Conservation (phyloP, 805 yeast species). For the Teunomyces barrocoloradensis region DNA sequence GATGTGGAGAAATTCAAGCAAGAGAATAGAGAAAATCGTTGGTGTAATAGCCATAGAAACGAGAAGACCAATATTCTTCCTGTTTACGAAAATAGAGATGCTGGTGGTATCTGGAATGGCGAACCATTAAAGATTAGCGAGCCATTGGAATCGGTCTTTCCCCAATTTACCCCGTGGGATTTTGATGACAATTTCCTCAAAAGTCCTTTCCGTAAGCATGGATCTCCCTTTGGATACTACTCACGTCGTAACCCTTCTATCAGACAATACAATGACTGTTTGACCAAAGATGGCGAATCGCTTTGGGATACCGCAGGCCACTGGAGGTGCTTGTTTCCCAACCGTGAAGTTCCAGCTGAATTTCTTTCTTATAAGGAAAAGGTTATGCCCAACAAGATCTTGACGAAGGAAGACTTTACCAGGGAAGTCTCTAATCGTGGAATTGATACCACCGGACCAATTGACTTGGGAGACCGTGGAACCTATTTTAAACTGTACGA, state of each 20-base stretch:
- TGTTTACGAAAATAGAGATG: not conserved
- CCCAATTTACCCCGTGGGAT: constrained; percentile 2
- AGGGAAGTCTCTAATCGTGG: constrained; percentile 17
- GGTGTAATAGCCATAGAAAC: not conserved
- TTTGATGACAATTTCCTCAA: constrained; percentile 2
- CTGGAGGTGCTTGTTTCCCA: constrained; percentile 90
- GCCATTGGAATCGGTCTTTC: not conserved
- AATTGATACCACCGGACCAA: constrained; percentile 11
- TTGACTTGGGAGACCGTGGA: constrained; percentile 50
- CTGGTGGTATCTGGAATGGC: not conserved
- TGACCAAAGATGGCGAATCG: constrained; percentile 61
- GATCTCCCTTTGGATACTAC: constrained; percentile 44
- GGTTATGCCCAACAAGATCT: constrained; percentile 25
- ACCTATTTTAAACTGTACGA: constrained; percentile 63
- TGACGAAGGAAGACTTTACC: constrained; percentile 62
- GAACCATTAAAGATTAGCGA: not conserved
- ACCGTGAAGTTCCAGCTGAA: constrained; percentile 33
- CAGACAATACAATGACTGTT: constrained; percentile 60
- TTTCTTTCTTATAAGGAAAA: constrained; percentile 26
- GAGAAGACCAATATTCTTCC: not conserved
- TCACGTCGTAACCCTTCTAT: constrained; percentile 60
- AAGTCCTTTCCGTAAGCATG: not conserved
- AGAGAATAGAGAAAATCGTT: not conserved
- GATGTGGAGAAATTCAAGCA: constrained; percentile 7
- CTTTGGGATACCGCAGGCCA: constrained; percentile 83